Conservation (phyloP, 805 yeast genomes). For the Cyberlindnera xylosilytica region DNA sequence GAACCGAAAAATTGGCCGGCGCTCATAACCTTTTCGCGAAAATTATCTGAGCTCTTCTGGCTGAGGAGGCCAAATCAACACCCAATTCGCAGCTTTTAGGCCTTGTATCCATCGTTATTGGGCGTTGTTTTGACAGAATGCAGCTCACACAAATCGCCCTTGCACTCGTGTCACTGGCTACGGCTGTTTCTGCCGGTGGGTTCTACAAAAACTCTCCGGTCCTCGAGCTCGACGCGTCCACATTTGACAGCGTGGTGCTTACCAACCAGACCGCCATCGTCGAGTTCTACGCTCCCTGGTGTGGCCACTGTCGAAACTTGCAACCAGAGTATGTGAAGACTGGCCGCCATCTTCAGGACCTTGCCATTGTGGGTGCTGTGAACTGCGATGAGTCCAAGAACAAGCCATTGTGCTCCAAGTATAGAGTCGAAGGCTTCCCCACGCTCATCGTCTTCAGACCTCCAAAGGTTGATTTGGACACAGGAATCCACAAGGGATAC, state of each 20-base stretch:
- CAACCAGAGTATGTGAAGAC: conserved; percentile 62
- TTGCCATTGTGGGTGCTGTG: conserved; percentile 72
- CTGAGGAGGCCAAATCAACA: too few relatives aligned
- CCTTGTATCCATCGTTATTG: too few relatives aligned
- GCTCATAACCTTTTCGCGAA: too few relatives aligned
- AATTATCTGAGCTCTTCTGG: too few relatives aligned
- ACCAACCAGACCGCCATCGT: conserved; percentile 80
- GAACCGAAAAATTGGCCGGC: too few relatives aligned
- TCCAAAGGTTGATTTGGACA: conserved; percentile 48
- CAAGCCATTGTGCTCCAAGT: conserved; percentile 62
- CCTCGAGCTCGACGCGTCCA: conserved; percentile 51
- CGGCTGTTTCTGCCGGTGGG: conserved; percentile 5
- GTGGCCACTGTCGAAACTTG: conserved; percentile 85
- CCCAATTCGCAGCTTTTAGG: too few relatives aligned
- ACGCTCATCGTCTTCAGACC: conserved; percentile 82
- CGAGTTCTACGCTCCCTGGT: conserved; percentile 97
- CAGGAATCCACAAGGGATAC: conserved; percentile 19
- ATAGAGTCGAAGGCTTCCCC: conserved; percentile 77
- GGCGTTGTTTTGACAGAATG: too few relatives aligned
- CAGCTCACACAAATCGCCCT: neutral
- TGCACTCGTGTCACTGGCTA: neutral
- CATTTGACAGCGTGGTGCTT: conserved; percentile 59
- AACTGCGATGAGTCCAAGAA: conserved; percentile 77
- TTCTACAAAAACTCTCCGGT: conserved; percentile 36
- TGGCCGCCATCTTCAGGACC: conserved; percentile 54